Evolutionary conservation across 148 eudicot genomes (phyloP).

Genomic region (Chenopodium quinoa): DNA sequence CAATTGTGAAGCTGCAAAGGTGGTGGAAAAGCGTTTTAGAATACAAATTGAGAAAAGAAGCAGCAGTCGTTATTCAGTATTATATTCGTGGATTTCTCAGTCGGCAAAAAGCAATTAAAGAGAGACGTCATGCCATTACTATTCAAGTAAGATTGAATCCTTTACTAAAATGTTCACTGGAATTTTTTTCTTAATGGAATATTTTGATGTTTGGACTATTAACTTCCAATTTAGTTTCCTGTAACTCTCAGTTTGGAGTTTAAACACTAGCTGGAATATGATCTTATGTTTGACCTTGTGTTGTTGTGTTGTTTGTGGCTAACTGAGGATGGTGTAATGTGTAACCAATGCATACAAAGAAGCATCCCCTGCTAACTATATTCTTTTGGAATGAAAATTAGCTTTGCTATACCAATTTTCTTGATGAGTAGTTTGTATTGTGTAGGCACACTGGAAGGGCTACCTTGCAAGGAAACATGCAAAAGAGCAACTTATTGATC

Average conservation of each 20-base stretch:
- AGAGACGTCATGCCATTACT: constrained; percentile 31
- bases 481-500: constrained; percentile 59
- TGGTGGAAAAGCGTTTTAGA: constrained; percentile 64
- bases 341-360: neutral
- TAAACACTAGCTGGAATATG: neutral
- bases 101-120: constrained; percentile 35
- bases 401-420: too few relatives aligned
- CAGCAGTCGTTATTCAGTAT: constrained; percentile 63
- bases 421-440: too few relatives aligned
- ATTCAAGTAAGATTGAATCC: constrained; percentile 50
- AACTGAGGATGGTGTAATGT: neutral
- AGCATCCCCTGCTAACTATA: too few relatives aligned
- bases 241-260: neutral
- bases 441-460: constrained; percentile 86
- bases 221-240: too few relatives aligned
- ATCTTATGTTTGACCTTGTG: neutral
- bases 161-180: neutral
- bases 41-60: constrained; percentile 30
- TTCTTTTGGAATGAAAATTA: too few relatives aligned
- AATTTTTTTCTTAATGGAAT: too few relatives aligned
- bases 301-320: neutral
- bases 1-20: constrained; percentile 67
- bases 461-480: constrained; percentile 64
- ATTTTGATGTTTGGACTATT: too few relatives aligned
- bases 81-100: constrained; percentile 59